Evolutionary conservation across 1,284 basidiomycete species (phyloP), one percentile per base, ranked within the genome.

Genomic region (Pascua guehoae): DNA sequence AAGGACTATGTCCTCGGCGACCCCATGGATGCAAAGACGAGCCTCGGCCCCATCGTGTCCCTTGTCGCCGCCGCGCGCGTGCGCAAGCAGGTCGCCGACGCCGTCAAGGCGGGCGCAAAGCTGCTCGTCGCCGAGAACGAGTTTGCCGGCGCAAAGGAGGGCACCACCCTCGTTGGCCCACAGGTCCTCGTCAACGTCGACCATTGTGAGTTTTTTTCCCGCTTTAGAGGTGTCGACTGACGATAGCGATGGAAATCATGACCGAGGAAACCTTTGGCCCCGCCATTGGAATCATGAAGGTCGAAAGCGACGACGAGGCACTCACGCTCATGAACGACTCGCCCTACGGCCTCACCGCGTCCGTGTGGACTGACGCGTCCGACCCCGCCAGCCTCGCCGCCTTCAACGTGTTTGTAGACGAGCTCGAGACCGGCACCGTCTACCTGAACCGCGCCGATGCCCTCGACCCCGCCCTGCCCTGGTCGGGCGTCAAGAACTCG

Each of bases 291-390:
- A 91, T 97, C 63, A 88, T 91, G 79, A 92, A 91, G 81, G 89
- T 88, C 1, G 74, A 76, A 54, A 63, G 53, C 38, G 75, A 78
- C 58, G 86, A 87, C 50, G 91, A 95, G 73, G 93, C 93, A 0
- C 79, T 97, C 56, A 72, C 78, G 39, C 82, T 96, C 38, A 97
- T 98, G 89, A 97, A 98, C 75, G 92, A 97, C 76, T 96, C 92
- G n/a, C 84, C 83, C 1, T 97, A 94, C 72, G 94, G 94, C 12
- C 81, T 98, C 36, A 98, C 94, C 1, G 90, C 91, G 1, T 92
- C 90, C 16, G 77, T 98, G 37, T 98, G 94, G 94, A 96, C 94
- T 0, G 83, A 90, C 67, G 80, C 81, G 41, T 76, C 75, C 10
- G 82, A 84, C 32, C 87, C 86, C 1, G 82, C 88, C 56, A 64